Evolutionary conservation across 1,284 basidiomycete genomes (phyloP).

Genomic region (Trichosporon faecale): DNA sequence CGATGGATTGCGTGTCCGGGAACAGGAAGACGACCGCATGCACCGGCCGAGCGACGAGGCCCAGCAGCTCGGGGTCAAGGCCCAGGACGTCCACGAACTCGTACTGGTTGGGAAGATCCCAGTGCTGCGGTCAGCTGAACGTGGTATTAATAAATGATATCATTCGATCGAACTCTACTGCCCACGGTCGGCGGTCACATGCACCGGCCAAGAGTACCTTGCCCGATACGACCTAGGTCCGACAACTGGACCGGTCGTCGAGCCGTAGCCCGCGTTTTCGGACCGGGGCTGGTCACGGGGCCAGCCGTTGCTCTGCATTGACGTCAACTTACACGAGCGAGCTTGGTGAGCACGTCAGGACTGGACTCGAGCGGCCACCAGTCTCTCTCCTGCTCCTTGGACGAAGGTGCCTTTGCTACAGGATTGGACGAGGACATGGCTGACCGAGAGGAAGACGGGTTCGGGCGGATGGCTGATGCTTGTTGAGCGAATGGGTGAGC

Average conservation of each 20-base stretch:
- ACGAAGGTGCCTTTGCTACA: neutral
- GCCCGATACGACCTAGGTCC: neutral
- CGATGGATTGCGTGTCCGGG: constrained; percentile 37
- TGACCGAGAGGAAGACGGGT: neutral
- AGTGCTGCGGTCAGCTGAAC: constrained; percentile 20
- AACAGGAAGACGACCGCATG: constrained; percentile 56
- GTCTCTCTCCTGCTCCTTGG: constrained; percentile 3
- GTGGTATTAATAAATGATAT: neutral
- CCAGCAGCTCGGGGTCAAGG: constrained; percentile 55
- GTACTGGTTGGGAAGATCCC: constrained; percentile 47
- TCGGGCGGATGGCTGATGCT: neutral
- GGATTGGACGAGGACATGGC: neutral
- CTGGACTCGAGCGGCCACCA: constrained; percentile 6
- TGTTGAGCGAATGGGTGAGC: constrained; percentile 1
- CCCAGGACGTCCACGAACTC: constrained; percentile 56
- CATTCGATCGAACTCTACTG: neutral
- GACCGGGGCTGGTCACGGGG: neutral
- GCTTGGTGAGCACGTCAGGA: constrained; percentile 3
- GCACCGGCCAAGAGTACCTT: neutral
- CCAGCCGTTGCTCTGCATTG: neutral
- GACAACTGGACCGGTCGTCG: neutral
- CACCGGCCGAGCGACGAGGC: constrained; percentile 53
- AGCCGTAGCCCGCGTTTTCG: neutral
- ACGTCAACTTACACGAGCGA: constrained; percentile 4
- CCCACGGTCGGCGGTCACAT: neutral